phyloP scores from a whole-genome alignment of 768 basidiomycete species.

The Mycena pura region DNA sequence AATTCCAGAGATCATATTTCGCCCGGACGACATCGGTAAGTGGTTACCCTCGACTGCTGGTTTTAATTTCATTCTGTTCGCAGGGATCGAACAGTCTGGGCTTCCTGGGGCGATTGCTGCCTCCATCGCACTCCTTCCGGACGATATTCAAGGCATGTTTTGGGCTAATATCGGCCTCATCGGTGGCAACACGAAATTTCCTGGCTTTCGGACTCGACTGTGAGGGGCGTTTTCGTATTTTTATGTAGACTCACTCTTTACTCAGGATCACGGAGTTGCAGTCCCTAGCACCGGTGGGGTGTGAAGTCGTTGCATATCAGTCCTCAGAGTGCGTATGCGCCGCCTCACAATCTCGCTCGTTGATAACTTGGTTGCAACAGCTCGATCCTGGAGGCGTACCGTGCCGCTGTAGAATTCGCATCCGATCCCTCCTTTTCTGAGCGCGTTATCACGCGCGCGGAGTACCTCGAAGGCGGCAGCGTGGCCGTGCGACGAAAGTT shows the following conservation, averaged over 20 bases:
- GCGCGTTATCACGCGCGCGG: conserved; percentile 68
- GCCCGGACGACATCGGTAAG: conserved; percentile 88
- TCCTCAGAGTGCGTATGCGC: conserved; percentile 70
- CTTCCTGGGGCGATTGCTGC: conserved; percentile 76
- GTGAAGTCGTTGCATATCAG: conserved; percentile 74
- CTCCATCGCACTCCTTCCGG: conserved; percentile 78
- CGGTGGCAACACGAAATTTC: conserved; percentile 81
- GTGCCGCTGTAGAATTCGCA: conserved; percentile 65
- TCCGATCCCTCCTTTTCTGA: conserved; percentile 55
- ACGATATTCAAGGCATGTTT: conserved; percentile 89
- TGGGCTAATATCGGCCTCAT: conserved; percentile 93
- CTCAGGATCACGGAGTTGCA: conserved; percentile 75
- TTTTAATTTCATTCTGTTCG: conserved; percentile 14
- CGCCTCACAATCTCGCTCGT: conserved; percentile 3
- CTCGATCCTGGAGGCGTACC: conserved; percentile 71
- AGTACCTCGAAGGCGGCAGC: conserved; percentile 87
- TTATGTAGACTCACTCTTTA: conserved; percentile 5
- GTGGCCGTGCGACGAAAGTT: conserved; percentile 80
- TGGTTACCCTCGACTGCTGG: conserved; percentile 23
- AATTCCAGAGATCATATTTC: conserved; percentile 92
- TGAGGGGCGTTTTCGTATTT: conserved; percentile 46
- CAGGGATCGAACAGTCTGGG: conserved; percentile 83
- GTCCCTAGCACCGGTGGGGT: conserved; percentile 82
- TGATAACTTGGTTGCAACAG: conserved; percentile 43
- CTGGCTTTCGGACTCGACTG: conserved; percentile 79